These are phyloP conservation scores for Penicillium simplicissimum DNA, from an alignment of 495 filamentous ascomycete species.

Conservation along the genomic window DNA sequence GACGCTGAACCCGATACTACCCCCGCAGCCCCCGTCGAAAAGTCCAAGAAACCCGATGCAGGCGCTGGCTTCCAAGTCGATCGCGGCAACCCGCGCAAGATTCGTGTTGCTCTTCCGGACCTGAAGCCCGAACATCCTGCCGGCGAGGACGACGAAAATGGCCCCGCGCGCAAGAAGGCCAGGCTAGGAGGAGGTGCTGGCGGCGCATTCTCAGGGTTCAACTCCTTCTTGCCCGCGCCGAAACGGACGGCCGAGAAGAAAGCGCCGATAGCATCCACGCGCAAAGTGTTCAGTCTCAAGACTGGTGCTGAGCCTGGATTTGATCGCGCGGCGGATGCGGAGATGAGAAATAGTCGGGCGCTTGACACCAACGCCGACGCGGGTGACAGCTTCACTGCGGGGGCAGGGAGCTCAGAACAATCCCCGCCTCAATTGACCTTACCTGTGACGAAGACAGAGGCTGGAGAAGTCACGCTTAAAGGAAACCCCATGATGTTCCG, in stretches of 20 bases:
- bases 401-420: conserved; percentile 23
- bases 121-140: conserved; percentile 44
- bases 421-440: conserved; percentile 4
- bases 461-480: conserved; percentile 63
- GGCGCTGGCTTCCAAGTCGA: conserved; percentile 58
- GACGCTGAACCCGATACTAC: conserved; percentile 52
- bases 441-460: conserved; percentile 25
- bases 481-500: conserved; percentile 86
- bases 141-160: conserved; percentile 48
- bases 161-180: conserved; percentile 70
- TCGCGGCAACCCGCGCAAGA: conserved; percentile 76
- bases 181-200: conserved; percentile 51
- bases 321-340: conserved; percentile 56
- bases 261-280: conserved; percentile 29
- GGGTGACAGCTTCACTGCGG: conserved; percentile 22
- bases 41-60: conserved; percentile 62
- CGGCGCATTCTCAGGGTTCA: conserved; percentile 72
- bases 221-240: conserved; percentile 82
- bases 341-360: conserved; percentile 36
- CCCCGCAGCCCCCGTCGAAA: conserved; percentile 32
- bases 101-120: conserved; percentile 70
- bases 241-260: conserved; percentile 56
- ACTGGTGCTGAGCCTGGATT: conserved; percentile 80
- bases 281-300: conserved; percentile 65
- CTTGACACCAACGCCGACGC: conserved; percentile 14